phyloP scores from a whole-genome alignment of 228 moss, liverwort and hornwort genomes.

The Sphagnum fallax region DNA sequence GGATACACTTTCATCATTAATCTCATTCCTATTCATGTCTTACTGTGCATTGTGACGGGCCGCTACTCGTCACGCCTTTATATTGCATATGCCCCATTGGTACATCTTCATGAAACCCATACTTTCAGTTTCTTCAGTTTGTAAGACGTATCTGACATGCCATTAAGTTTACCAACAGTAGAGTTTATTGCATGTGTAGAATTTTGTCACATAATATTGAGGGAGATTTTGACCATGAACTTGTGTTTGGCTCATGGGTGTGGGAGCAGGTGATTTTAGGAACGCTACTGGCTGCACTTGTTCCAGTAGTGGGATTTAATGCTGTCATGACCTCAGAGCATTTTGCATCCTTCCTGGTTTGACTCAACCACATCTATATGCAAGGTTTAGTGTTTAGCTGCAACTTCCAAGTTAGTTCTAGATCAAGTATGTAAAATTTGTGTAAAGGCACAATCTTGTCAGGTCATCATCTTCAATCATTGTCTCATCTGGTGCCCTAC shows the following conservation, averaged over 20 bases:
- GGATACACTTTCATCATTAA: constrained; percentile 99
- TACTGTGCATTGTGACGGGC: constrained; percentile 86
- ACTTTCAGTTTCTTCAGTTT: no score
- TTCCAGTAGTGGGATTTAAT: constrained; percentile 98
- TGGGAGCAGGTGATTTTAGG: constrained; percentile 73
- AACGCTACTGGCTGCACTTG: constrained; percentile 90
- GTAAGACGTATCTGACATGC: no score
- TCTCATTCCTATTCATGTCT: constrained; percentile 91
- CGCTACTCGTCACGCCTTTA: constrained; percentile 93
- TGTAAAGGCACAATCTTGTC: no score
- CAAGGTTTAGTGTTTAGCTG: background rate
- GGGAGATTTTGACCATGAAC: background rate
- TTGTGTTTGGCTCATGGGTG: background rate
- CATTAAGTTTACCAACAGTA: no score
- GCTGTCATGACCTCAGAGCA: constrained; percentile 99
- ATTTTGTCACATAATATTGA: background rate
- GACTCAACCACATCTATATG: constrained; percentile 5
- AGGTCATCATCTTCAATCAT: no score
- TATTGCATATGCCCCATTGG: constrained; percentile 92
- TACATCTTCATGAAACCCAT: constrained; percentile 15
- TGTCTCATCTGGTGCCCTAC: no score
- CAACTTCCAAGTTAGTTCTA: background rate
- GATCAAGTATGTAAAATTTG: no score
- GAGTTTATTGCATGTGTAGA: no score
- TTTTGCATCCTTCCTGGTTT: constrained; percentile 93